Conservation (phyloP, 768 basidiomycete species). For the Lentinus tigrinus region DNA sequence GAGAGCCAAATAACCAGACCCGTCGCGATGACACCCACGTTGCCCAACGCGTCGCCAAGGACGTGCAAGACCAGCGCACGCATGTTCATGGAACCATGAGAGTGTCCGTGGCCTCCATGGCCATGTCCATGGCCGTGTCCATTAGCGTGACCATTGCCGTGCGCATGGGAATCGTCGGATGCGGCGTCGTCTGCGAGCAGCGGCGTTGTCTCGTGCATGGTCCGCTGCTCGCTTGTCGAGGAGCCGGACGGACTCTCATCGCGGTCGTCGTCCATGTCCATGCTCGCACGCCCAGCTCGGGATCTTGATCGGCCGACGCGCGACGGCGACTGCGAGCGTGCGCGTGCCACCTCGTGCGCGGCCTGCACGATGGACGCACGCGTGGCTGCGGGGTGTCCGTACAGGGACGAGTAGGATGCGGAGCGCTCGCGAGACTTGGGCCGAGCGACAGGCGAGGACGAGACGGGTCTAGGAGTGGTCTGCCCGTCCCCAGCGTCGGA, state of each 20-base stretch:
- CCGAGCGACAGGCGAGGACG: slow-evolving; percentile 33
- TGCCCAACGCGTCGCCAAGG: slow-evolving; percentile 94
- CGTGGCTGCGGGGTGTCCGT: slow-evolving; percentile 72
- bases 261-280: background rate
- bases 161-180: slow-evolving; percentile 13
- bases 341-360: slow-evolving; percentile 75
- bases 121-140: slow-evolving; percentile 4
- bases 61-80: slow-evolving; percentile 93
- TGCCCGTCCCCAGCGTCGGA: slow-evolving; percentile 19
- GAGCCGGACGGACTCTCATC: slow-evolving; percentile 9
- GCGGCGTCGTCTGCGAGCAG: slow-evolving; percentile 14
- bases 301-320: slow-evolving; percentile 23
- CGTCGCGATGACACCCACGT: slow-evolving; percentile 95
- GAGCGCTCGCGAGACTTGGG: slow-evolving; percentile 40
- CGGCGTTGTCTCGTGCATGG: slow-evolving; percentile 22
- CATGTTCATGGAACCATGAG: slow-evolving; percentile 88
- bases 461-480: slow-evolving; percentile 10
- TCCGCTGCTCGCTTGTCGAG: slow-evolving; percentile 1
- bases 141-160: background rate
- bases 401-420: slow-evolving; percentile 59
- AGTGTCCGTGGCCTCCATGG: slow-evolving; percentile 18
- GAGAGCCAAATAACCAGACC: slow-evolving; percentile 94
- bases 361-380: slow-evolving; percentile 76
- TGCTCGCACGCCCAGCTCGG: slow-evolving; percentile 15
- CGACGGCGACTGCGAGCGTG: slow-evolving; percentile 41